These are phyloP conservation scores for Chlorociboria aeruginascens DNA, from an alignment of 495 filamentous ascomycete genomes.

Conservation along the genomic window DNA sequence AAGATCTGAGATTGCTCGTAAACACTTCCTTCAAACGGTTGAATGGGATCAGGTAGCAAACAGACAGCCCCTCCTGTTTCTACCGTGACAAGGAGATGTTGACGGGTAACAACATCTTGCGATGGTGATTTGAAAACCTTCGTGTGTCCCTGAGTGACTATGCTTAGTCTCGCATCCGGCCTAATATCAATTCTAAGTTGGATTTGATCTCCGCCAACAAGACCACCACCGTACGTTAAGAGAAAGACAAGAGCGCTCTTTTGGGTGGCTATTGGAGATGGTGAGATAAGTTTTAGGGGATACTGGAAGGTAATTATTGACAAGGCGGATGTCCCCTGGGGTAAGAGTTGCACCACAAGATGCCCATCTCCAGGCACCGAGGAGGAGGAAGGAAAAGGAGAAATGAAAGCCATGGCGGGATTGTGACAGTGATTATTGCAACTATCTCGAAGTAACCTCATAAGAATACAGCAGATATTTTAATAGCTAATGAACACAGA, in stretches of 20 bases:
- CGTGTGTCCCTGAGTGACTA: constrained; percentile 90
- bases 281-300: constrained; percentile 83
- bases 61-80: constrained; percentile 55
- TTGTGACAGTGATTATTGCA: too few relatives aligned
- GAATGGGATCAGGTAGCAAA: constrained; percentile 88
- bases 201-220: constrained; percentile 77
- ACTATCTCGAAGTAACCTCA: too few relatives aligned
- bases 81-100: constrained; percentile 54
- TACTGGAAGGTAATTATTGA: constrained; percentile 77
- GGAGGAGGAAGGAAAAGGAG: constrained; percentile 56
- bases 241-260: constrained; percentile 65
- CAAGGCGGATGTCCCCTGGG: constrained; percentile 59
- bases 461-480: too few relatives aligned
- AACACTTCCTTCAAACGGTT: constrained; percentile 68
- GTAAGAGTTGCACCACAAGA: constrained; percentile 60
- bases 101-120: constrained; percentile 47
- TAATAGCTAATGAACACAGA: too few relatives aligned
- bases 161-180: constrained; percentile 52
- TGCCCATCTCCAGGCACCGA: constrained; percentile 65
- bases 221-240: constrained; percentile 88
- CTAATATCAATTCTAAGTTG: constrained; percentile 57
- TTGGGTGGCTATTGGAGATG: constrained; percentile 36
- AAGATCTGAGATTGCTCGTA: constrained; percentile 79
- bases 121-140: constrained; percentile 79
- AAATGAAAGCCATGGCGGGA: constrained; percentile 3